Evolutionary conservation across 495 filamentous ascomycete genomes (phyloP), one percentile per base, ranked within the genome.

Genomic region (Lasiosphaeria miniovina): DNA sequence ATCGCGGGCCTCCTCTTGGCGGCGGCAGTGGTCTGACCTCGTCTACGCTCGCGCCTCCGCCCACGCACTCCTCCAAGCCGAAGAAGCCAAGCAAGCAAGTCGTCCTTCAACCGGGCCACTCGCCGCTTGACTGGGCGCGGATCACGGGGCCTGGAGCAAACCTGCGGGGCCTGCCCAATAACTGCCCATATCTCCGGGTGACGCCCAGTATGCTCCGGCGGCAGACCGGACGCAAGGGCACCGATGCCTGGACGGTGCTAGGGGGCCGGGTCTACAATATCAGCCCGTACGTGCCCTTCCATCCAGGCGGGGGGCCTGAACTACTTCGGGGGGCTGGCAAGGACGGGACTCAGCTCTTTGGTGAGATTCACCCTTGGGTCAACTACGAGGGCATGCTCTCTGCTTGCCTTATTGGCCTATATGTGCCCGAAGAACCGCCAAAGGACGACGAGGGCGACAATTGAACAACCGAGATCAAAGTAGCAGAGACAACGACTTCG

Each of bases 351-450:
- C 86, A 85, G 76, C 65, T 98, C 67, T 98, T 98, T 72, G 85
- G 87, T 61, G 91, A 96, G 77, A 83, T 93, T 31, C 94, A 98
- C 79, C 91, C 93, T 15, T 98, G 95, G 94, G 93, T 98, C 9
- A 98, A 96, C 66, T 96, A 90, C 80, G 95, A 98, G 77, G 89
- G 88, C 4, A 96, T 98, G 84, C 73, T 98, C 55, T 84, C 85
- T 32, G 84, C 88, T 66, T 97, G 93, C 72, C 66, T 96, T 62
- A 81, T 98, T 4, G 94, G 94, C 1, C 85, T 96, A 36, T 75
- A 91, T 70, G 91, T 98, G 43, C 80, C 82, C 4, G 95, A 98
- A 80, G 79, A 83, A 56, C 87, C 91, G 43, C 79, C 24, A 2
- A 57, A 69, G 40, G 72, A 65, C 35, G 79, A 63, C 71, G 90